phyloP scores from a whole-genome alignment of 139 green algal genomes.

The Ettlia oleoabundans region DNA sequence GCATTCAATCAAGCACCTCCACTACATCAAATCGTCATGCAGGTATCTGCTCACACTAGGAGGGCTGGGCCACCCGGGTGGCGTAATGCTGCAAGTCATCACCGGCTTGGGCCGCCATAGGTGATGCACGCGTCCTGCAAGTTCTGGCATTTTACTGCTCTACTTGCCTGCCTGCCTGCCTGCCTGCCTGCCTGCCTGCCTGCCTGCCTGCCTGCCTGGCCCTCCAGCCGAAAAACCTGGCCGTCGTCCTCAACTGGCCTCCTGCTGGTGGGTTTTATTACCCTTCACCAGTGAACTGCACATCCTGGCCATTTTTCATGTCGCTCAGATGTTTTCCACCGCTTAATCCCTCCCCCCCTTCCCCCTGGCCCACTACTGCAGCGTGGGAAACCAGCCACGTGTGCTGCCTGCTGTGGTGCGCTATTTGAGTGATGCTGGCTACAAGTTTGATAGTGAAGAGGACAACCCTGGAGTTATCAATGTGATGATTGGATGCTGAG shows the following conservation, averaged over 20 bases:
- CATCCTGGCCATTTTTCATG: too few species aligned
- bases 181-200: neutral
- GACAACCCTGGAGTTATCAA: conserved; percentile 44
- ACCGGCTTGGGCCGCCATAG: conserved; percentile 41
- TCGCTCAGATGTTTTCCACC: too few species aligned
- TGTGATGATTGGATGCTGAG: conserved; percentile 27
- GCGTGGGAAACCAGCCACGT: conserved; percentile 33
- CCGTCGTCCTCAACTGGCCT: too few species aligned
- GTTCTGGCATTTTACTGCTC: neutral
- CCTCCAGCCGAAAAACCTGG: too few species aligned
- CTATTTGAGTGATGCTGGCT: conserved; percentile 46
- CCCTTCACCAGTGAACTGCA: too few species aligned
- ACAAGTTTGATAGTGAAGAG: conserved; percentile 35
- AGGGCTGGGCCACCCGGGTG: conserved; percentile 44
- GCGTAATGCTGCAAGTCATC: conserved; percentile 51
- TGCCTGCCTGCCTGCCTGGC: neutral
- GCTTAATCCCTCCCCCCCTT: too few species aligned
- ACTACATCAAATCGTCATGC: too few species aligned
- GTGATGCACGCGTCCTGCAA: neutral
- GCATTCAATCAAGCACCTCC: too few species aligned
- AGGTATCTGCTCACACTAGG: conserved; percentile 49
- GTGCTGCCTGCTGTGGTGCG: conserved; percentile 52
- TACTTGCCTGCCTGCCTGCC: too few species aligned
- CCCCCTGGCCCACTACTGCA: neutral
- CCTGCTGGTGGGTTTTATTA: too few species aligned